phyloP scores from a whole-genome alignment of 1,139 yeast genomes.

The Magnusiomyces suaveolens region DNA sequence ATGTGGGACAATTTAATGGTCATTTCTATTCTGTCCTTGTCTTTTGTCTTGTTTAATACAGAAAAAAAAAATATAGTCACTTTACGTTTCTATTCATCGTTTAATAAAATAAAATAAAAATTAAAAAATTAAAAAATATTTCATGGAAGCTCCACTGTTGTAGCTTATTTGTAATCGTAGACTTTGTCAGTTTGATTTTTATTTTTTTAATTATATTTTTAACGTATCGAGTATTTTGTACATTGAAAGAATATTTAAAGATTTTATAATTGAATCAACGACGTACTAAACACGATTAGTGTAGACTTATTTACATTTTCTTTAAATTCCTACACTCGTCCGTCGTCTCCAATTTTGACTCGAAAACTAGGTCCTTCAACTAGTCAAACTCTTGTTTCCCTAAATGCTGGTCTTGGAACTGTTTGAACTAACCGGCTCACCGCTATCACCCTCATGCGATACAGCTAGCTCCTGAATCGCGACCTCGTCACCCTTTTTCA shows the following conservation, averaged over 20 bases:
- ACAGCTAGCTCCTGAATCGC: slow-evolving; percentile 47
- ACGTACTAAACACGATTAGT: too few relatives aligned
- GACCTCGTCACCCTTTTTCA: slow-evolving; percentile 55
- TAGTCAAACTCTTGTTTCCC: too few relatives aligned
- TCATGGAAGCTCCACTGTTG: too few relatives aligned
- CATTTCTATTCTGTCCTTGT: background rate
- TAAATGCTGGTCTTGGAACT: too few relatives aligned
- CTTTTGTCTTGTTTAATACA: slow-evolving; percentile 7
- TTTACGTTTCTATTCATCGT: background rate
- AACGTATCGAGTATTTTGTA: too few relatives aligned
- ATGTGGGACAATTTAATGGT: background rate
- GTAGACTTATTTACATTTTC: too few relatives aligned
- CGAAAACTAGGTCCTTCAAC: background rate
- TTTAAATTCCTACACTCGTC: slow-evolving; percentile 33
- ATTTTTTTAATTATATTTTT: background rate
- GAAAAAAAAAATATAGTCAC: slow-evolving; percentile 4
- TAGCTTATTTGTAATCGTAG: too few relatives aligned
- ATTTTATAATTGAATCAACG: too few relatives aligned
- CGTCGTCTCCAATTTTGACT: background rate
- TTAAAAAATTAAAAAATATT: too few relatives aligned
- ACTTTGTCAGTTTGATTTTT: background rate
- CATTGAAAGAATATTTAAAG: too few relatives aligned
- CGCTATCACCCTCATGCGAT: background rate
- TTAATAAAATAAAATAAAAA: background rate
- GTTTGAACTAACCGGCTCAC: background rate